These are phyloP conservation scores for Obelidium mucronatum DNA, from an alignment of 192 early-diverging fungal species.

Conservation along the genomic window DNA sequence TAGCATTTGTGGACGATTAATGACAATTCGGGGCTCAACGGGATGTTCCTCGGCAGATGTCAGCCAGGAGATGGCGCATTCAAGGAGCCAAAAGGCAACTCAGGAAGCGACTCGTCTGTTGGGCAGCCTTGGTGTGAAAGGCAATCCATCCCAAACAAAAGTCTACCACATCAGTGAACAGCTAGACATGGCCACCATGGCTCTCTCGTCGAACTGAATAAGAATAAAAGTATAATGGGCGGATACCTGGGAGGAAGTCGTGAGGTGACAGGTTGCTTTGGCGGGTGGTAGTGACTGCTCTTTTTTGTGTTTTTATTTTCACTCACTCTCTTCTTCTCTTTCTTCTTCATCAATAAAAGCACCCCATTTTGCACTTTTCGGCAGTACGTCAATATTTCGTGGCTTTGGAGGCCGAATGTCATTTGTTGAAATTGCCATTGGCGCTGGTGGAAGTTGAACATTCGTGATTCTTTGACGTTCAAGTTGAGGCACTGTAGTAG, in stretches of 20 bases:
- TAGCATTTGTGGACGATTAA: not conserved
- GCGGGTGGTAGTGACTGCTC: not conserved
- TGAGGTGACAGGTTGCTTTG: not conserved
- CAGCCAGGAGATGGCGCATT: too few relatives aligned
- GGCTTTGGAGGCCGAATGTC: too few relatives aligned
- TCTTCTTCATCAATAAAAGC: conserved; percentile 17
- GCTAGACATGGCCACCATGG: not conserved
- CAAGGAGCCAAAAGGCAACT: too few relatives aligned
- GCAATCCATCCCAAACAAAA: not conserved
- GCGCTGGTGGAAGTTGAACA: too few relatives aligned
- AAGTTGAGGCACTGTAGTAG: not conserved
- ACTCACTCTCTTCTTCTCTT: not conserved
- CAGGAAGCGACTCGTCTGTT: too few relatives aligned
- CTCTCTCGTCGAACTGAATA: too few relatives aligned
- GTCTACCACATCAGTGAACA: not conserved
- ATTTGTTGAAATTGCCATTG: not conserved
- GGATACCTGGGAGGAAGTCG: not conserved
- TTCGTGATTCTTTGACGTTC: not conserved
- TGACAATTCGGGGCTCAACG: too few relatives aligned
- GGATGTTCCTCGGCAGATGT: not conserved
- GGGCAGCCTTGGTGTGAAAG: too few relatives aligned
- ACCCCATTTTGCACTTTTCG: not conserved
- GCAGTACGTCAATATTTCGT: not conserved
- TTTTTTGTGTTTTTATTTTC: not conserved
- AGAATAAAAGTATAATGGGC: too few relatives aligned